phyloP scores from a whole-genome alignment of 441 rosid genomes.

The Adansonia madagascariensis region DNA sequence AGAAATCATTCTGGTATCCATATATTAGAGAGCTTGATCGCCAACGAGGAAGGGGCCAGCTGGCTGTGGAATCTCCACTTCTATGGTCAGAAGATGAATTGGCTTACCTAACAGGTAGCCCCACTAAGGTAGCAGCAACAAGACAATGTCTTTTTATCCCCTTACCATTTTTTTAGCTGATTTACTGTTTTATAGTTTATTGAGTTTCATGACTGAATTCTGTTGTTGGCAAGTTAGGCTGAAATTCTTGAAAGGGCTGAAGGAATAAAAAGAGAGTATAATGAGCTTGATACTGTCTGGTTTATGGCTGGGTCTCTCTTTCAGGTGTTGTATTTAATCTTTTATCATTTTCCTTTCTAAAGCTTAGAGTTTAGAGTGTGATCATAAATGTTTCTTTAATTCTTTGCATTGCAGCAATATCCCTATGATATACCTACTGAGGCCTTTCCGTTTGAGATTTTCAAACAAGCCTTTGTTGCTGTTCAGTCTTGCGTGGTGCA shows the following conservation, averaged over 20 bases:
- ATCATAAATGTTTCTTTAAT: not conserved
- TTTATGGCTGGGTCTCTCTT: conserved; percentile 98
- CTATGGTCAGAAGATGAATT: conserved; percentile 87
- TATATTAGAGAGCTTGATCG: conserved; percentile 97
- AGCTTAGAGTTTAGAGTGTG: not conserved
- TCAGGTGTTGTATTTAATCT: conserved; percentile 56
- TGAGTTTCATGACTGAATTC: conserved; percentile 33
- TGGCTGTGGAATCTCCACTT: conserved; percentile 93
- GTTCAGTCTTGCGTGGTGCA: conserved; percentile 97
- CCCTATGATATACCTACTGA: conserved; percentile 96
- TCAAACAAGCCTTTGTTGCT: conserved; percentile 94
- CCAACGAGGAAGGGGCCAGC: conserved; percentile 91
- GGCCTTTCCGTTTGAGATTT: conserved; percentile 87
- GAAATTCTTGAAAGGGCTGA: conserved; percentile 85
- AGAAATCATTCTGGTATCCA: conserved; percentile 91
- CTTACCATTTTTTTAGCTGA: not conserved
- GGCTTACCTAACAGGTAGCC: conserved; percentile 88
- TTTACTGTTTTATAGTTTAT: not conserved
- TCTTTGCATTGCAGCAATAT: conserved; percentile 75
- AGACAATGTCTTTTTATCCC: not conserved
- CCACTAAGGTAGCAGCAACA: conserved; percentile 64
- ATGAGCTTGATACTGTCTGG: conserved; percentile 96
- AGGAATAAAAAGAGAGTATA: conserved; percentile 82
- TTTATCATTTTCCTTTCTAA: conserved; percentile 15
- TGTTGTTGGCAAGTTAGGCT: conserved; percentile 53